Evolutionary conservation across 345 rosid genomes (phyloP).

Genomic region (Limnanthes douglasii): DNA sequence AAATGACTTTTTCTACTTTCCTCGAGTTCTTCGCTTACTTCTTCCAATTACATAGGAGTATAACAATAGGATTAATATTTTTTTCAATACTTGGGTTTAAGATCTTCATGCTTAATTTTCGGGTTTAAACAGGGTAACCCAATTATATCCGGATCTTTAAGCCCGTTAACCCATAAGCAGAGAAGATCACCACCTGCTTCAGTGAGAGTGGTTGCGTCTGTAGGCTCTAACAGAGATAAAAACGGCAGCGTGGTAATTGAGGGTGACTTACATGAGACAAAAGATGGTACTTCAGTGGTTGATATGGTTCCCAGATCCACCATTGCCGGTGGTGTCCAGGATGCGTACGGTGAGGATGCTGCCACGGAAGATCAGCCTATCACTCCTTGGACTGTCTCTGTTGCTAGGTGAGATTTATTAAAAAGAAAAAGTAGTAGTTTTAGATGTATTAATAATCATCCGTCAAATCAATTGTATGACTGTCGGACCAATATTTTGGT

Average conservation of each 20-base stretch:
- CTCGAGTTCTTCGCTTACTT: background rate
- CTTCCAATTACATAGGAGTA: background rate
- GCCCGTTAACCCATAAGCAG: slow-evolving; percentile 22
- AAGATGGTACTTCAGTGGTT: slow-evolving; percentile 18
- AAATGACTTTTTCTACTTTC: background rate
- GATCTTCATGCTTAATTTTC: slow-evolving; percentile 1
- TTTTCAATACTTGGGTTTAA: slow-evolving; percentile 2
- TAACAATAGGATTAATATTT: background rate
- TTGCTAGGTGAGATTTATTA: slow-evolving; percentile 68
- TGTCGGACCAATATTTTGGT: too few relatives aligned
- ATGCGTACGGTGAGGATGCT: slow-evolving; percentile 54
- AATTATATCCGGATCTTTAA: slow-evolving; percentile 22
- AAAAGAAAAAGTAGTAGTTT: too few relatives aligned
- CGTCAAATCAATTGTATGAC: too few relatives aligned
- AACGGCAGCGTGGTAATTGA: slow-evolving; percentile 32
- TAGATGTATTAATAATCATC: too few relatives aligned
- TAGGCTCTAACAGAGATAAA: slow-evolving; percentile 22
- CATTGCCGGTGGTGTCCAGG: slow-evolving; percentile 41
- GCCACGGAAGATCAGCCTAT: slow-evolving; percentile 60
- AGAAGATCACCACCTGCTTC: slow-evolving; percentile 19
- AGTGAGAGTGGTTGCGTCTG: slow-evolving; percentile 20
- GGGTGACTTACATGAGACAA: slow-evolving; percentile 19
- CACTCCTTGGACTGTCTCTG: slow-evolving; percentile 75
- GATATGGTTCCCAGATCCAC: slow-evolving; percentile 30
- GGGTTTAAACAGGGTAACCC: slow-evolving; percentile 25